Conservation (phyloP, 23 red algal species). For the Chondrus crispus region DNA sequence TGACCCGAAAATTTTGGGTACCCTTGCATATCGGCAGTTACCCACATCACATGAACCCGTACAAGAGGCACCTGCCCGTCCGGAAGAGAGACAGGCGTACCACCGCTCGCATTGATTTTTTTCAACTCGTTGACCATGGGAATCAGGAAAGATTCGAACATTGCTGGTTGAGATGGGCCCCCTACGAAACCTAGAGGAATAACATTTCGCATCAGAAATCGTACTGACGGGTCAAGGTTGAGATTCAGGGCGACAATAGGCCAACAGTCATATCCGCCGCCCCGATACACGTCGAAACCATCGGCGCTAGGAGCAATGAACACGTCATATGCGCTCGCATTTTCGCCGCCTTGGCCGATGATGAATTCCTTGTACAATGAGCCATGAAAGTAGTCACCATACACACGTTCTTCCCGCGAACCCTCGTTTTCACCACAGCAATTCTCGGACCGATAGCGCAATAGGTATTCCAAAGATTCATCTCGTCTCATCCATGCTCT, state of each 20-base stretch:
- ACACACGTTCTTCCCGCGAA: neutral
- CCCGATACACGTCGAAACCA: neutral
- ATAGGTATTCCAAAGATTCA: neutral
- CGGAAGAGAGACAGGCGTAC: neutral
- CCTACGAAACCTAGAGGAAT: neutral
- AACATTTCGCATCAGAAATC: constrained; percentile 9
- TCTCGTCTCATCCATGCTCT: neutral
- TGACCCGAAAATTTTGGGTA: neutral
- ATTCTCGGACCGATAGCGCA: neutral
- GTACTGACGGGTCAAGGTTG: neutral
- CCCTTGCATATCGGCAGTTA: neutral
- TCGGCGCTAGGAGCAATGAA: neutral
- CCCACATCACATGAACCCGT: neutral
- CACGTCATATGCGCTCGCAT: neutral
- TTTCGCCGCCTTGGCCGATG: neutral
- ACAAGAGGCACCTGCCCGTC: neutral
- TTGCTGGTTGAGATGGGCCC: neutral
- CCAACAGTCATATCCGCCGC: neutral
- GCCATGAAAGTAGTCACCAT: neutral
- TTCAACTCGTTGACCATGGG: neutral
- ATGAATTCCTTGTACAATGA: neutral
- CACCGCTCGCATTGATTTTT: neutral
- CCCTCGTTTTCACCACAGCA: neutral
- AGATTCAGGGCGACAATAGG: neutral
- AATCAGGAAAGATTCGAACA: constrained; percentile 23